Percentiles rank a stretch among this genome's conserved stretches.
Evolutionary conservation across 345 rosid genomes (phyloP).

Genomic region (Nasturtium officinale): DNA sequence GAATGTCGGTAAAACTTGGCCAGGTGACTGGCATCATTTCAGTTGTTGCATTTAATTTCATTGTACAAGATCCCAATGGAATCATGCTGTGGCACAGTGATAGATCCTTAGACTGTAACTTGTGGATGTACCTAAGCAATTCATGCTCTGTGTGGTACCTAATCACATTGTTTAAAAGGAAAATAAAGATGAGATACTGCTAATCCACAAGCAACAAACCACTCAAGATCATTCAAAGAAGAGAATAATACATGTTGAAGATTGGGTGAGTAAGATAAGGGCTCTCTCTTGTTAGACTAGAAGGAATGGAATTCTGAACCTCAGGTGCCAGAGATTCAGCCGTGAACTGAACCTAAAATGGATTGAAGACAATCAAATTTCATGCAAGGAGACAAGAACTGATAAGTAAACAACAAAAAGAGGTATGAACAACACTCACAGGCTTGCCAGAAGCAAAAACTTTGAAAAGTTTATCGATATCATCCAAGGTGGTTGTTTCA

Average conservation of each 20-base stretch:
- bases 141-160: slow-evolving; percentile 98
- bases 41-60: slow-evolving; percentile 95
- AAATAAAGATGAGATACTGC: slow-evolving; percentile 37
- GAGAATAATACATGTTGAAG: slow-evolving; percentile 69
- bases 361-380: not conserved
- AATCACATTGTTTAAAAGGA: slow-evolving; percentile 22
- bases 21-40: slow-evolving; percentile 99
- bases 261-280: slow-evolving; percentile 77
- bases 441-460: slow-evolving; percentile 78
- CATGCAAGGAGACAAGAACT: slow-evolving; percentile 18
- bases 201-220: slow-evolving; percentile 16
- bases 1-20: slow-evolving; percentile 85
- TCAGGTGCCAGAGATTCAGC: slow-evolving; percentile 89
- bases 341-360: slow-evolving; percentile 73
- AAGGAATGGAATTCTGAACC: slow-evolving; percentile 73
- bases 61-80: slow-evolving; percentile 97
- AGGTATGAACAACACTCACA: slow-evolving; percentile 54
- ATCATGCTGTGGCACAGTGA: slow-evolving; percentile 99
- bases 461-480: slow-evolving; percentile 80
- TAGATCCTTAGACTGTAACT: slow-evolving; percentile 84
- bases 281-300: slow-evolving; percentile 69
- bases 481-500: slow-evolving; percentile 94
- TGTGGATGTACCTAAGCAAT: slow-evolving; percentile 79
- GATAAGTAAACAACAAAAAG: slow-evolving; percentile 12
- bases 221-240: slow-evolving; percentile 28